Conservation (phyloP, 202 grass and related monocot genomes). For the Setaria viridis region DNA sequence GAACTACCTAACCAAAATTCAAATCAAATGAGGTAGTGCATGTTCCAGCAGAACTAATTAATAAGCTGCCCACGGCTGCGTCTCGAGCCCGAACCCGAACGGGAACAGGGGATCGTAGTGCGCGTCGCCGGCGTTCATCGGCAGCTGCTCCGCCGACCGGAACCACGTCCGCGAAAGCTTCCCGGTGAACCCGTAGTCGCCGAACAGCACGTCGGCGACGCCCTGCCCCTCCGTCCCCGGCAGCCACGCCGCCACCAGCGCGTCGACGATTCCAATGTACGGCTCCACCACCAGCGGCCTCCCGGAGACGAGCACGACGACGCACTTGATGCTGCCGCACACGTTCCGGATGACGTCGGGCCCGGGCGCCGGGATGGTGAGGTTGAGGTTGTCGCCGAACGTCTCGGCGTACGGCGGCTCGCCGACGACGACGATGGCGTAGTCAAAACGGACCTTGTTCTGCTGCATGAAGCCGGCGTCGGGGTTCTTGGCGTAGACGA, state of each 20-base stretch:
- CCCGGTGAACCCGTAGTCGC: slow-evolving; percentile 80
- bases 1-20: neutral
- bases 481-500: slow-evolving; percentile 40
- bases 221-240: slow-evolving; percentile 10
- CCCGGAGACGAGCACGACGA: slow-evolving; percentile 11
- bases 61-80: neutral
- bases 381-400: slow-evolving; percentile 59
- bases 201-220: slow-evolving; percentile 57
- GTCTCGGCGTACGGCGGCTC: slow-evolving; percentile 70
- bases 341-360: slow-evolving; percentile 17
- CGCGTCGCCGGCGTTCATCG: slow-evolving; percentile 71
- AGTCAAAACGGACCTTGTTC: slow-evolving; percentile 41
- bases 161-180: slow-evolving; percentile 75
- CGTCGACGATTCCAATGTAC: neutral
- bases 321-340: slow-evolving; percentile 5
- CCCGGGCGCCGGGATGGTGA: slow-evolving; percentile 62
- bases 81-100: slow-evolving; percentile 54
- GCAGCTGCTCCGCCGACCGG: slow-evolving; percentile 71
- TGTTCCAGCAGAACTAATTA: neutral
- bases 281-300: slow-evolving; percentile 6
- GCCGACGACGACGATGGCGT: slow-evolving; percentile 61
- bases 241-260: slow-evolving; percentile 17
- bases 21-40: neutral
- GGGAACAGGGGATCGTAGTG: slow-evolving; percentile 71
- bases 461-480: neutral